Base-by-base conservation (phyloP, 2,329 filamentous ascomycete genomes). In the Leptodontidium sp. region DNA sequence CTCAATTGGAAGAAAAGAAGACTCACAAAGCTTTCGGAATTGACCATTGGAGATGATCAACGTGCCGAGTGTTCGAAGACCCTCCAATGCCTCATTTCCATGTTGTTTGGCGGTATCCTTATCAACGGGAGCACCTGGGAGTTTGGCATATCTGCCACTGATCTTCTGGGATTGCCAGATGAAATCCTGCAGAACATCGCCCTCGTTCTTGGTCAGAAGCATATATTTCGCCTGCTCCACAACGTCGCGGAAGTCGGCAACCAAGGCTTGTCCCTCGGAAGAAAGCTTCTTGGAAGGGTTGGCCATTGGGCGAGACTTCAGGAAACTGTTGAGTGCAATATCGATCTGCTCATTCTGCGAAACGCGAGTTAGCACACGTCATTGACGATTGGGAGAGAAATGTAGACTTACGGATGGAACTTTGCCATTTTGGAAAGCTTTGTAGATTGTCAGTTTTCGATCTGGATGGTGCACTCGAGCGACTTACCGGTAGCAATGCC, bases 31-130 rank as follows among this genome's bases (percentile, higher is more conserved):
- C 65, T 75, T 77, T 66, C 75, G 69, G 45, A 59, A 88, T 80
- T 98, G 94, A 73, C 96, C 96, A 76, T 99, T 99, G 76, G 94
- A 97, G 77, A 98, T 91, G 75, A 98, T 84, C 67, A 99, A 85
- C 21, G 91, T 94, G 63, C 95, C 96, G 0, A 99, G 85, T 3
- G 93, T 97, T 75, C 93, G 90, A 55, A 99, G 82, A 32, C 95
- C 96, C 72, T 97, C 89, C 9, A 97, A 84, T 1, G 92, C 93
- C 79, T 95, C 87, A 72, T 96, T 89, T 50, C 91, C 93, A 79
- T 99, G 93, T 78, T 95, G 90, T 82, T 91, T 89, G 32, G 92
- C 93, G 1, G 87, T 86, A 0, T 92, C 90, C 83, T 93, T 97
- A 78, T 89, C 87, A 59, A 97, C 75, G 0, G 93, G 91, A 1